Evolutionary conservation across 805 yeast species (phyloP), one percentile per base, ranked within the genome.

Genomic region (Jamesozyma jinghongensis): DNA sequence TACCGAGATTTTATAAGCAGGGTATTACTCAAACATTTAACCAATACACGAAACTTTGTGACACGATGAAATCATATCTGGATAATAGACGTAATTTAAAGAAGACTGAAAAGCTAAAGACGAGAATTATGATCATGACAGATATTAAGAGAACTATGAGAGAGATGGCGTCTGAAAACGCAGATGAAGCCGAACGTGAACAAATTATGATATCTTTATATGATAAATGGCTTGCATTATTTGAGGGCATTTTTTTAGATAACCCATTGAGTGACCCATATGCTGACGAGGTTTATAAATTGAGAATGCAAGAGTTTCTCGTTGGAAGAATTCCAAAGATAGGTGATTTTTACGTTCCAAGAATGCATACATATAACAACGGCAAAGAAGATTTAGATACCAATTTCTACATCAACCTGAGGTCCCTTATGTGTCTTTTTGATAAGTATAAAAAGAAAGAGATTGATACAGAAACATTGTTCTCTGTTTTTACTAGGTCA

Each of bases 301-400:
- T 58, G 22, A 54, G 64, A 37, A 43, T 50, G 19, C 51, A 52
- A 31, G 64, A 59, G 34, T 59, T 59, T 35, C 55, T 58, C 32
- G 41, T 59, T n/a, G 61, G 59, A 3, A 48, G 62, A 38, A 50
- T 59, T 1, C 55, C 57, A 1, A 46, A 53, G 11, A 47, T 58
- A 20, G 64, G 64, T 26, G 64, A 59, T 42, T 59, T 59, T 35
- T 58, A 56, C 39, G 28, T 59, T 12, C 63, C 64, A 31, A 43
- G 57, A 22, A 38, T 59, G 27, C 42, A 45, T 6, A 38, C 45
- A 3, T 42, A 41, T 13, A 22, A 34, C 16, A 28, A 31, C 18
- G 16, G 26, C 3, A n/a, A 28, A 4, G 30, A 32, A 17, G 30
- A 32, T 19, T 19, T 29, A 3, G 34, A 34, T 13, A 30, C 25